These are phyloP conservation scores for Metschnikowia continentalis DNA, from an alignment of 805 yeast species.

Conservation along the genomic window DNA sequence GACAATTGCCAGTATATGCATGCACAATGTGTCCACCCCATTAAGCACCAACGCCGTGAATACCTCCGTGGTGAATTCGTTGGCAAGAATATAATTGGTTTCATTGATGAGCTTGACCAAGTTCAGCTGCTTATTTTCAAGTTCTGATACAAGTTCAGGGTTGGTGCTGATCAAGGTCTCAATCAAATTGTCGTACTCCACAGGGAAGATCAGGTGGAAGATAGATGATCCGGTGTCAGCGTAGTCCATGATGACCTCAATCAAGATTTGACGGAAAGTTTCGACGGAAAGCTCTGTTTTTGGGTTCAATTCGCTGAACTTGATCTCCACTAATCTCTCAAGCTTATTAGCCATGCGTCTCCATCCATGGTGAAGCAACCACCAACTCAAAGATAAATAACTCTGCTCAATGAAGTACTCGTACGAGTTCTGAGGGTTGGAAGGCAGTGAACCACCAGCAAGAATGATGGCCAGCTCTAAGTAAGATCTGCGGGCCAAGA, in stretches of 20 bases:
- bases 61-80: conserved; percentile 28
- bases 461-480: conserved; percentile 70
- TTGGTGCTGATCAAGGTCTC: conserved; percentile 48
- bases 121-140: conserved; percentile 34
- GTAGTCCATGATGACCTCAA: conserved; percentile 22
- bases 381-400: conserved; percentile 86
- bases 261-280: conserved; percentile 48
- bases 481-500: conserved; percentile 82
- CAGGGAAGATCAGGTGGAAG: conserved; percentile 33
- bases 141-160: conserved; percentile 36
- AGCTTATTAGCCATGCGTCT: conserved; percentile 48
- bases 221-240: conserved; percentile 14
- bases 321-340: conserved; percentile 52
- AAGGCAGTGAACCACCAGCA: conserved; percentile 46
- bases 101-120: conserved; percentile 42
- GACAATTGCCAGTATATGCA: conserved; percentile 28
- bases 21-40: conserved; percentile 33
- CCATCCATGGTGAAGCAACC: conserved; percentile 90
- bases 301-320: conserved; percentile 64
- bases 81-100: conserved; percentile 39
- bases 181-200: conserved; percentile 34
- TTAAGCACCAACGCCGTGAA: conserved; percentile 30
- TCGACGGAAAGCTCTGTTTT: conserved; percentile 63
- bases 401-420: conserved; percentile 70
- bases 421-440: conserved; percentile 20